Percentiles rank a stretch among this genome's conserved stretches.
phyloP scores from a whole-genome alignment of 352 stramenopile genomes.

The Globisporangium solare region DNA sequence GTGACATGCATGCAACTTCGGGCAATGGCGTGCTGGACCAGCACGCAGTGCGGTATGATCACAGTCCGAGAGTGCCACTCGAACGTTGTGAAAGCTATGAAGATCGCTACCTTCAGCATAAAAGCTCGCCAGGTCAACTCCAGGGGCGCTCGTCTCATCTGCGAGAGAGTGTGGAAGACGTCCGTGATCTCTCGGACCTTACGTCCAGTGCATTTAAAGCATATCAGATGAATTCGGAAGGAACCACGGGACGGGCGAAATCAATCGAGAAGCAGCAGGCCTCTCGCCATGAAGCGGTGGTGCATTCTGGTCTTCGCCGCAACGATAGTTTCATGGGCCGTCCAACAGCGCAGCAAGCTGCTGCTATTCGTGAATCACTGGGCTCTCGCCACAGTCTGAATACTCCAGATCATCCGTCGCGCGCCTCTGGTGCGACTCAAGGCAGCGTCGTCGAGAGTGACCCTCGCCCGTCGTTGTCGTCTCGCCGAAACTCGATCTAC shows the following conservation, averaged over 20 bases:
- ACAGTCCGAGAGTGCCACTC: background rate
- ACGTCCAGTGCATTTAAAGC: slow-evolving; percentile 59
- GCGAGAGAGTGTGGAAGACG: slow-evolving; percentile 23
- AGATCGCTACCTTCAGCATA: slow-evolving; percentile 8
- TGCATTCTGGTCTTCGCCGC: slow-evolving; percentile 1
- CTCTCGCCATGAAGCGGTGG: too few relatives aligned
- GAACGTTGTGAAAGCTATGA: slow-evolving; percentile 3
- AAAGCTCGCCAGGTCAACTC: slow-evolving; percentile 7
- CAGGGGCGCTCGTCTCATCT: slow-evolving; percentile 11
- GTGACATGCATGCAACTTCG: background rate
- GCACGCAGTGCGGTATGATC: background rate
- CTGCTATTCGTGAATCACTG: slow-evolving; percentile 6
- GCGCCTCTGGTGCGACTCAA: slow-evolving; percentile 13
- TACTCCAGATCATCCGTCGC: slow-evolving; percentile 1
- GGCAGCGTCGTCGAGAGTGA: slow-evolving; percentile 30
- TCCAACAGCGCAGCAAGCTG: slow-evolving; percentile 12
- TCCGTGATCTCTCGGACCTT: slow-evolving; percentile 53
- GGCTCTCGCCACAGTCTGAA: slow-evolving; percentile 8
- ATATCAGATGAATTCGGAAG: slow-evolving; percentile 39
- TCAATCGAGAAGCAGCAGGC: slow-evolving; percentile 1
- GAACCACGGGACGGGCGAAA: slow-evolving; percentile 13
- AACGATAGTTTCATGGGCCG: slow-evolving; percentile 18
- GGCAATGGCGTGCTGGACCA: background rate
- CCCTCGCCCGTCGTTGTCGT: slow-evolving; percentile 11
- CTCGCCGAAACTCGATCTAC: slow-evolving; percentile 41